Base-by-base conservation (phyloP, 805 yeast genomes). In the Blastobotrys chiropterorum region DNA sequence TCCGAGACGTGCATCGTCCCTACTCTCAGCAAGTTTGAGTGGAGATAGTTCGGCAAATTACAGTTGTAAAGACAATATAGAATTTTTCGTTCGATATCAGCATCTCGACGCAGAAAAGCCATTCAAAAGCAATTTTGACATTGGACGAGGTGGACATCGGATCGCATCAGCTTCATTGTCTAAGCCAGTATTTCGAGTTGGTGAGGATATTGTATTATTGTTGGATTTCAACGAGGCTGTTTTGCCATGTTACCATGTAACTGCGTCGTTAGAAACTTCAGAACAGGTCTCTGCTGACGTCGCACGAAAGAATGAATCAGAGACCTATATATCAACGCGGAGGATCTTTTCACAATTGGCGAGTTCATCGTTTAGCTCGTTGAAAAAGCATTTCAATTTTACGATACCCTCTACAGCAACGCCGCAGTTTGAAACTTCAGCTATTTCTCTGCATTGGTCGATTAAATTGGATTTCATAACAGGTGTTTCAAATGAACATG, bases 181-280 rank as follows among this genome's bases (percentile, higher is more conserved):
- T 3, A 59, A 64, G 43, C 71, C 73, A 0, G 60, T 64, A 2
- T 63, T 62, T 26, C 54, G 75, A 16, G 65, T 72, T 2, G 76
- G 81, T 1, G 82, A 78, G 43, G 70, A 72, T 15, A 67, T 81
- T 6, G 69, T 71, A 17, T 54, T 77, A 5, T 61, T 59, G 16
- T 59, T 73, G 42, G 72, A 66, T 54, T 70, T 74, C 17, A 54
- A 63, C 4, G 56, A 65, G 11, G 64, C 70, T 1, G 56, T 51
- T 2, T 34, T 61, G 3, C 50, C 56, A 3, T 70, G 74, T 49
- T 59, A 67, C 44, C 75, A 71, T 52, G 65, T 78, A 2, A 72
- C 70, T 1, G 73, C 69, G 2, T 62, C 59, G 20, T 55, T 72
- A 14, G 75, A 72, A 52, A 69, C 72, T 3, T 61, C 62, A 2